These are phyloP conservation scores for Suillus hirtellus DNA, from an alignment of 768 basidiomycete genomes.

Conservation along the genomic window DNA sequence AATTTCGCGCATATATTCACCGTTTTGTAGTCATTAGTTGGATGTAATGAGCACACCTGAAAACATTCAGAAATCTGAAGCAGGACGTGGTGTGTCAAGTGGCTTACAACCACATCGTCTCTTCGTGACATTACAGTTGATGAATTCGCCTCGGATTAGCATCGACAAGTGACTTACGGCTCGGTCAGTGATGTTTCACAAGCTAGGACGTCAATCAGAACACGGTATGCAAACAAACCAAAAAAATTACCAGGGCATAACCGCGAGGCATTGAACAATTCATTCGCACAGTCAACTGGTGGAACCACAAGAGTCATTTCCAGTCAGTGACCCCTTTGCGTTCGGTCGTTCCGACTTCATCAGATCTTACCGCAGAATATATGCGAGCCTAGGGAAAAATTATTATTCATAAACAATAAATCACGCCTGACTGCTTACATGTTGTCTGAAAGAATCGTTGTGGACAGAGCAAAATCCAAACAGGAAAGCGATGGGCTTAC, in stretches of 20 bases:
- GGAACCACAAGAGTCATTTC: slow-evolving; percentile 8
- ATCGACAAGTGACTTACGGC: slow-evolving; percentile 51
- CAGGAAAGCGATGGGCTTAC: slow-evolving; percentile 45
- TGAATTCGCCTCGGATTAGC: slow-evolving; percentile 10
- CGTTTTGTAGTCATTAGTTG: slow-evolving; percentile 90
- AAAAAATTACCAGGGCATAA: slow-evolving; percentile 69
- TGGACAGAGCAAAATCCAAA: slow-evolving; percentile 17
- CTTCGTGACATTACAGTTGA: slow-evolving; percentile 26
- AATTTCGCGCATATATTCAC: slow-evolving; percentile 46
- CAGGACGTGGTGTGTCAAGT: not conserved
- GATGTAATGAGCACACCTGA: slow-evolving; percentile 80
- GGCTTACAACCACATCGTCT: slow-evolving; percentile 62
- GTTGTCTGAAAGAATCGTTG: slow-evolving; percentile 44
- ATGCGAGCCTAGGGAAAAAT: slow-evolving; percentile 63
- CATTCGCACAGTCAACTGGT: slow-evolving; percentile 81
- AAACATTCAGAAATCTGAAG: slow-evolving; percentile 9
- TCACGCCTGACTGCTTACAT: slow-evolving; percentile 38
- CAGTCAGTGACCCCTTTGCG: not conserved
- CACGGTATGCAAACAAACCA: not conserved
- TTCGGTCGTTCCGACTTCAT: slow-evolving; percentile 4
- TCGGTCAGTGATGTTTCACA: slow-evolving; percentile 81
- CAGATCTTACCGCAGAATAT: slow-evolving; percentile 70
- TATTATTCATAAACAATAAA: not conserved
- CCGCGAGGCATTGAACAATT: slow-evolving; percentile 73
- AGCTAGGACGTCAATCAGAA: slow-evolving; percentile 42